Evolutionary conservation across 371 early-diverging fungal species (phyloP).

Genomic region (Mucor ambiguus): DNA sequence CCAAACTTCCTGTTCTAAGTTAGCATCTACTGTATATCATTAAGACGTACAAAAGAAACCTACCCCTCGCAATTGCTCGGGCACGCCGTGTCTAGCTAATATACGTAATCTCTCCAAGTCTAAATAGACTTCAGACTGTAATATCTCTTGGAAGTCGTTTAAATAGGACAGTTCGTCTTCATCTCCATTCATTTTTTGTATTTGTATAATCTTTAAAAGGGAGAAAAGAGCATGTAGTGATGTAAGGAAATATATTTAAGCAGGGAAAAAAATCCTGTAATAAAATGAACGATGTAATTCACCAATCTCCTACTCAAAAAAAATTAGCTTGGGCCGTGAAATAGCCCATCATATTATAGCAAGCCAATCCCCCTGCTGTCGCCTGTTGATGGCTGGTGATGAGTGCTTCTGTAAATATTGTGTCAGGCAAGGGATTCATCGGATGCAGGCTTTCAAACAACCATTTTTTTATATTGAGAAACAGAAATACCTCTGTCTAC

Average conservation of each 20-base stretch:
- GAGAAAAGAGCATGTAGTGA: not conserved
- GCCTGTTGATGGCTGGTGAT: not conserved
- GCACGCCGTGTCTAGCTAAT: constrained; percentile 86
- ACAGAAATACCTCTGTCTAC: not conserved
- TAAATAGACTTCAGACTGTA: constrained; percentile 87
- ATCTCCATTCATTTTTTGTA: constrained; percentile 7
- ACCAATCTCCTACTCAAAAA: constrained; percentile 4
- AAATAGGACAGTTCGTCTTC: constrained; percentile 56
- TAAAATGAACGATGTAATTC: not conserved
- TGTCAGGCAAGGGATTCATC: not conserved
- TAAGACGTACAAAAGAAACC: constrained; percentile 22
- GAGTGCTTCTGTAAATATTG: not conserved
- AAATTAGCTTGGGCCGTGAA: not conserved
- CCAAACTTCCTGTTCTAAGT: constrained; percentile 79
- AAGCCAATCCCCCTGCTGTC: not conserved
- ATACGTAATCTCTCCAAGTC: constrained; percentile 85
- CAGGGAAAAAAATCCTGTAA: not conserved
- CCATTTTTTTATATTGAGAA: not conserved
- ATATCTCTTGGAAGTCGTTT: constrained; percentile 79
- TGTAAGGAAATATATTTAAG: not conserved
- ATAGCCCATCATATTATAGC: not conserved
- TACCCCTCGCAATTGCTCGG: constrained; percentile 83
- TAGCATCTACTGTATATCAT: not conserved
- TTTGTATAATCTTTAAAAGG: not conserved
- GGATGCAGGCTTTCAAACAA: not conserved